Conservation (phyloP, 2,329 filamentous ascomycete species). For the Cladosporium cucumerinum region DNA sequence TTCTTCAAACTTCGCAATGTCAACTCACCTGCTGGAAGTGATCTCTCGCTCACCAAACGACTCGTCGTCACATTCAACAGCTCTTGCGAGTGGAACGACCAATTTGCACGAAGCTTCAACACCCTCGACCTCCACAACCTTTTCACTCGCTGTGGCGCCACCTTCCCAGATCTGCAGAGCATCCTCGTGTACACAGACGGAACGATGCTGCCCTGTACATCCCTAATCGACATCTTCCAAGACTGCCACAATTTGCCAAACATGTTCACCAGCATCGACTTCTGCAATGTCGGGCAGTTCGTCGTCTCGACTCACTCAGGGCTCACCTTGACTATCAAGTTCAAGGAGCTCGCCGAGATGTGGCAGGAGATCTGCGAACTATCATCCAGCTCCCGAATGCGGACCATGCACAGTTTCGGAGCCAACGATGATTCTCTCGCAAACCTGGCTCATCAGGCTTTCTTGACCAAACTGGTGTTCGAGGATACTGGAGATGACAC, state of each 20-base stretch:
- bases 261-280: neutral
- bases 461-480: neutral
- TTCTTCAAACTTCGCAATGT: neutral
- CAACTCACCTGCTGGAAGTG: neutral
- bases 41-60: slow-evolving; percentile 1
- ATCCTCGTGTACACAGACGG: neutral
- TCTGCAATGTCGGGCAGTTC: neutral
- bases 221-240: neutral
- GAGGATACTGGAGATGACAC: neutral
- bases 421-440: neutral
- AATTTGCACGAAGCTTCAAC: neutral
- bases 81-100: neutral
- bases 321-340: neutral
- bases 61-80: neutral
- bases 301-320: neutral
- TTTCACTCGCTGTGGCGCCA: neutral
- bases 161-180: neutral
- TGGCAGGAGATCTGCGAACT: neutral
- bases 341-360: neutral
- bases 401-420: neutral
- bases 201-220: neutral
- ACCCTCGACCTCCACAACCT: neutral
- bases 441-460: neutral
- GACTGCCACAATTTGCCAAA: neutral
- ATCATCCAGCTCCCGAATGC: neutral